phyloP scores from a whole-genome alignment of 768 basidiomycete species.

The Lentinula sp. region DNA sequence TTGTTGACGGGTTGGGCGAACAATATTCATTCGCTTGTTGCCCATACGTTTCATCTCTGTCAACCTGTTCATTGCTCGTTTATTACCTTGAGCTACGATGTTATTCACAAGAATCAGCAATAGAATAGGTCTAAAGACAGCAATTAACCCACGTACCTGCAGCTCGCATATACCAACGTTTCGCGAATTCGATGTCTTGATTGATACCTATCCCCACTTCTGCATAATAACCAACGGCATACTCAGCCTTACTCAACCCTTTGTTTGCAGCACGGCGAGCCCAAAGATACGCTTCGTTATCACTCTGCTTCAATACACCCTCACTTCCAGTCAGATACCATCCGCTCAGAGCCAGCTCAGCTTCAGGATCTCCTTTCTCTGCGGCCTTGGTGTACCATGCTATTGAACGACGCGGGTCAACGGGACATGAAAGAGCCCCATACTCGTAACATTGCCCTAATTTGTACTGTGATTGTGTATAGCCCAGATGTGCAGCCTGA shows the following conservation, averaged over 20 bases:
- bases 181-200: slow-evolving; percentile 92
- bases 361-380: slow-evolving; percentile 92
- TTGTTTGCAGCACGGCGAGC: slow-evolving; percentile 95
- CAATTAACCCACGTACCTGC: slow-evolving; percentile 60
- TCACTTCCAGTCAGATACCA: slow-evolving; percentile 98
- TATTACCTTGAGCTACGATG: slow-evolving; percentile 87
- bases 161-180: slow-evolving; percentile 98
- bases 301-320: slow-evolving; percentile 93
- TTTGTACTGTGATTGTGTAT: slow-evolving; percentile 91
- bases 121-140: background rate
- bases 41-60: slow-evolving; percentile 94
- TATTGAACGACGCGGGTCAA: slow-evolving; percentile 91
- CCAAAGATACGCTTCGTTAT: slow-evolving; percentile 99
- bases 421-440: slow-evolving; percentile 79
- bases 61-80: slow-evolving; percentile 91
- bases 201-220: slow-evolving; percentile 98
- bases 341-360: slow-evolving; percentile 92
- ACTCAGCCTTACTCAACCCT: slow-evolving; percentile 94
- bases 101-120: background rate
- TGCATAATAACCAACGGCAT: slow-evolving; percentile 97
- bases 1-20: slow-evolving; percentile 87
- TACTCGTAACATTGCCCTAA: slow-evolving; percentile 95
- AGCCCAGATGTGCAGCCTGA: slow-evolving; percentile 89
- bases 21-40: slow-evolving; percentile 68
- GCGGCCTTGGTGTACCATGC: slow-evolving; percentile 99